Percentiles rank a stretch among this genome's conserved stretches.
phyloP scores from a whole-genome alignment of 768 basidiomycete genomes.

The Kondoa malvinella region DNA sequence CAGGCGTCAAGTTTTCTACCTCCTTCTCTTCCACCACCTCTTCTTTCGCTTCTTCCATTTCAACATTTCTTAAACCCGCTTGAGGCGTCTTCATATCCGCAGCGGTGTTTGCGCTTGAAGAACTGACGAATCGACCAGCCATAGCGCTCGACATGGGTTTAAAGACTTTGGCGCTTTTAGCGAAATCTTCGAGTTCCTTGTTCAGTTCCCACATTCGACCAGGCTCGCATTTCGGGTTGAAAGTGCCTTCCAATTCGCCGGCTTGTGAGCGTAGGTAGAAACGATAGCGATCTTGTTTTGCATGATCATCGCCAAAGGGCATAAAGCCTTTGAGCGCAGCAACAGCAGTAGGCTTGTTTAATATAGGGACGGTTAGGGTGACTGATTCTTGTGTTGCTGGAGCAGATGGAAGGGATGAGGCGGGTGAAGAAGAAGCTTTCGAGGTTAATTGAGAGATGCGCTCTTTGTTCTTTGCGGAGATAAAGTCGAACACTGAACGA shows the following conservation, averaged over 20 bases:
- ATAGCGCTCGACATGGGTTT: conserved; percentile 82
- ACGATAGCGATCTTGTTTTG: conserved; percentile 69
- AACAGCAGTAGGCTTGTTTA: conserved; percentile 62
- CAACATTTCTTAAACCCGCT: conserved; percentile 31
- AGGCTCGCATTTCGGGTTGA: conserved; percentile 36
- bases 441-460: conserved; percentile 40
- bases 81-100: conserved; percentile 31
- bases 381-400: conserved; percentile 29
- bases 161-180: conserved; percentile 72
- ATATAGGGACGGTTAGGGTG: conserved; percentile 40
- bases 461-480: conserved; percentile 80
- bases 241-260: conserved; percentile 32
- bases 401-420: conserved; percentile 14
- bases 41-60: conserved; percentile 2
- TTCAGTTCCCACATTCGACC: conserved; percentile 46
- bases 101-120: conserved; percentile 28
- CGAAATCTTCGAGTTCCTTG: conserved; percentile 69
- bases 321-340: conserved; percentile 78
- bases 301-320: conserved; percentile 58
- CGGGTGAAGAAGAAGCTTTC: conserved; percentile 14
- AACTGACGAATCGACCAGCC: conserved; percentile 82
- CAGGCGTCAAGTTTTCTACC: conserved; percentile 51
- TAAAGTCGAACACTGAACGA: conserved; percentile 79
- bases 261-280: conserved; percentile 64
- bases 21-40: conserved; percentile 35